Base-by-base conservation (phyloP, 805 yeast genomes). In the Saccharomycopsis sp. region DNA sequence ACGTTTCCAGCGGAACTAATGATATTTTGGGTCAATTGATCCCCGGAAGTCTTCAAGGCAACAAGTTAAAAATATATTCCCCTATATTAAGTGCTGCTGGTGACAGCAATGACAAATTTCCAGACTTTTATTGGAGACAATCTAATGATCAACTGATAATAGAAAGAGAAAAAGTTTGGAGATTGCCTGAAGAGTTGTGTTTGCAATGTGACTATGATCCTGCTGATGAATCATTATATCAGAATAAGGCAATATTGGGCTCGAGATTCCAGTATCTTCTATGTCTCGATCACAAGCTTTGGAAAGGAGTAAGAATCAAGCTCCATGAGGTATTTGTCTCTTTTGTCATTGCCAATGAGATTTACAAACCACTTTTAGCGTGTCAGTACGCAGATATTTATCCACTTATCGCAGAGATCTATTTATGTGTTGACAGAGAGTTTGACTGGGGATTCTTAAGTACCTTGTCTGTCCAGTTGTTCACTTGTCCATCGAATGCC, bases 311-410 rank as follows among this genome's bases (percentile, higher is more conserved):
- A 4, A 65, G 95, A 34, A 52, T 62, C 0, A 56, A 64, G 5
- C 60, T 82, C 10, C 82, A 80, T 45, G 84, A 77, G 48, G 59
- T 84, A 43, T 80, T 75, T 53, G 71, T 81, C 30, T 67, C 78
- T 0, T 70, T 80, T 0, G 59, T 85, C 45, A 75, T 84, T 13
- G 73, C 84, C 10, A 77, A 77, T 52, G 57, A 68, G 37, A 61
- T 58, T 10, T 78, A 67, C 54, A 78, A 77, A 52, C 57, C 68
- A 22, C 55, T 78, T n/a, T 62, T 82, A 30, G 77, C 81, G n/a
- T 70, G 73, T 30, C 89, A 86, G 51, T 87, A 86, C 53, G 81
- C 86, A 32, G 94, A 86, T 50, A 64, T 86, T 0, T 89, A 89
- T 56, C 88, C 94, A 0, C 68, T 73, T 6, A 60, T 84, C 12